Evolutionary conservation across 2,329 filamentous ascomycete species (phyloP).

Genomic region (Stachybotrys elegans): DNA sequence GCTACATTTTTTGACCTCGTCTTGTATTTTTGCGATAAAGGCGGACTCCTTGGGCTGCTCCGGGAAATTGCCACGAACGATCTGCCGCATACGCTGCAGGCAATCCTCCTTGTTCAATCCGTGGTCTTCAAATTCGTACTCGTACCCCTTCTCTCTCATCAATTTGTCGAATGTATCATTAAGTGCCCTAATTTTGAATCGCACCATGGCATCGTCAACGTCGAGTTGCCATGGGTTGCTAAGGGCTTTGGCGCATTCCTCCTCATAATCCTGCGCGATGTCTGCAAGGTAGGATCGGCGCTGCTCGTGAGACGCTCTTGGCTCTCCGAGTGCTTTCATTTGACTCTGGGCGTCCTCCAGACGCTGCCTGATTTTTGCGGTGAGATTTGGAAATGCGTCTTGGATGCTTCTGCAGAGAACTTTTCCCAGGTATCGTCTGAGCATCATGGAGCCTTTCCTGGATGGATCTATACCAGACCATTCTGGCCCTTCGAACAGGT

Average conservation of each 20-base stretch:
- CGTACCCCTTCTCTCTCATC: background rate
- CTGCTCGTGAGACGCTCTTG: background rate
- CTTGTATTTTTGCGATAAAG: background rate
- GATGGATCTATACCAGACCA: background rate
- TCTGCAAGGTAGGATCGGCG: background rate
- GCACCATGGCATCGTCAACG: background rate
- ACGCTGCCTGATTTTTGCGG: background rate
- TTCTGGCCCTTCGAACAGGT: background rate
- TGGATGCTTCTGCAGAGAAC: background rate
- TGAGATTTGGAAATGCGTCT: background rate
- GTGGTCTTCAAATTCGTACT: background rate
- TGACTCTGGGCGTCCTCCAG: background rate
- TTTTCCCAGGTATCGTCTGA: background rate
- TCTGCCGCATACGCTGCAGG: background rate
- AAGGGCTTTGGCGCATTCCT: background rate
- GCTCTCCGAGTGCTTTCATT: background rate
- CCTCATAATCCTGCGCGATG: background rate
- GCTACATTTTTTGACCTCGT: background rate
- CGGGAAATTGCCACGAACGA: background rate
- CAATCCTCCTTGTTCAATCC: background rate
- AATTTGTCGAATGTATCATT: background rate
- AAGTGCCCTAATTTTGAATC: background rate
- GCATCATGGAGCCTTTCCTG: background rate
- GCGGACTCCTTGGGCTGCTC: background rate
- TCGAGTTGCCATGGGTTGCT: background rate